Evolutionary conservation across 1,139 yeast genomes (phyloP), one percentile per base, ranked within the genome.

Genomic region (Suhomyces taliae): DNA sequence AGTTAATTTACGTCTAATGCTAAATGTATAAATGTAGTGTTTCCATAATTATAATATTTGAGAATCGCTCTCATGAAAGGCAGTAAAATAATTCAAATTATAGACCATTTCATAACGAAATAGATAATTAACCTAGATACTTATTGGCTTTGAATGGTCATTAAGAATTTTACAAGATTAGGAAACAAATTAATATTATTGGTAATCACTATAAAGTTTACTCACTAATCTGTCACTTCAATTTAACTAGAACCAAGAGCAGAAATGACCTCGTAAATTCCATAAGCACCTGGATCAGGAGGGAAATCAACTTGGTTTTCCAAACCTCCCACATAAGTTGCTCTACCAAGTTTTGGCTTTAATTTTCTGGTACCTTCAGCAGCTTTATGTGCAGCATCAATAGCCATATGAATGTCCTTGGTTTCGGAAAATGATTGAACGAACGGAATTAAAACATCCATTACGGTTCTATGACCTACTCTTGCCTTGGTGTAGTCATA

Each of bases 361-460:
- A 36, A 36, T 26, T 26, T 36, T 36, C 39, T 36, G 15, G 39
- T 36, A 9, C 31, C 31, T 36, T 36, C 39, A 8, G 39, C 39
- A 11, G 39, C 39, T 7, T 24, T n/a, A 12, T 36, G 15, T 2
- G 39, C 39, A 9, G 32, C 40, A 27, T 36, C 19, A 27, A 43
- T 39, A 7, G 45, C 41, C 2, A 6, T 15, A 8, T 26, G 27
- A 35, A 43, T 43, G 50, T 64, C 65, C 40, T 61, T 54, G 1
- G 69, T 54, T 15, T 59, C 52, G 7, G 54, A 48, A 46, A 70
- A 67, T 4, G 62, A 53, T 19, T 62, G 61, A 39, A 69, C 72
- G 57, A 76, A 77, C 36, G 82, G 82, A 49, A 76, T 75, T 51
- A 78, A 66, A 2, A 77, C 81, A 57, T 78, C 83, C 73, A 78